phyloP scores from a whole-genome alignment of 768 basidiomycete species.

The Leucosporidium scottii region DNA sequence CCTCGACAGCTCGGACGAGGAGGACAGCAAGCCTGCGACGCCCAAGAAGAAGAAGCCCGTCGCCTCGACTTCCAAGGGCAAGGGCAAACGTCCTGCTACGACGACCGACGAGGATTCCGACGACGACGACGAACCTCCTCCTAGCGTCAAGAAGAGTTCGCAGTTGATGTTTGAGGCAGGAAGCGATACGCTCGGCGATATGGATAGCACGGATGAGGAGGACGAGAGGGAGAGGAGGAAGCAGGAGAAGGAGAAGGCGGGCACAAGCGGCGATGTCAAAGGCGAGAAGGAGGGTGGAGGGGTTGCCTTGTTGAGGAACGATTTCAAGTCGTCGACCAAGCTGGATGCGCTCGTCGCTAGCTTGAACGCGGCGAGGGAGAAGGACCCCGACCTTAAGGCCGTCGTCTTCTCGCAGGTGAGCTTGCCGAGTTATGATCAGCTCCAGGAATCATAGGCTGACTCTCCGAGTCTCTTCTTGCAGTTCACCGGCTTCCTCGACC shows the following conservation, averaged over 20 bases:
- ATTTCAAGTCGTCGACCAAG: conserved; percentile 86
- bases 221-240: background rate
- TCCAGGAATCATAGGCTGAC: background rate
- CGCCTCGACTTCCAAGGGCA: too few species aligned
- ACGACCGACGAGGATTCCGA: conserved; percentile 1
- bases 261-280: background rate
- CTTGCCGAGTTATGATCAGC: background rate
- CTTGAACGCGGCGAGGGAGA: conserved; percentile 56
- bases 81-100: too few species aligned
- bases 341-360: conserved; percentile 70
- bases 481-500: conserved; percentile 77
- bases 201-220: conserved; percentile 18
- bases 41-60: background rate
- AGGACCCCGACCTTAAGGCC: conserved; percentile 59
- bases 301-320: conserved; percentile 63
- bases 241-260: background rate
- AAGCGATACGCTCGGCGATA: conserved; percentile 34
- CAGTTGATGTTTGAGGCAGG: conserved; percentile 6
- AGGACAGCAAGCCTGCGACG: background rate
- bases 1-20: conserved; percentile 1
- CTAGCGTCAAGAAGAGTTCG: conserved; percentile 27
- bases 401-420: conserved; percentile 63
- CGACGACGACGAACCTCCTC: background rate
- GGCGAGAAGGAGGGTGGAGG: conserved; percentile 25
- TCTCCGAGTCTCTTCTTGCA: conserved; percentile 43